Evolutionary conservation across 108 stramenopile genomes (phyloP), one percentile per base, ranked within the genome.

Genomic region (Nitzschia palea): DNA sequence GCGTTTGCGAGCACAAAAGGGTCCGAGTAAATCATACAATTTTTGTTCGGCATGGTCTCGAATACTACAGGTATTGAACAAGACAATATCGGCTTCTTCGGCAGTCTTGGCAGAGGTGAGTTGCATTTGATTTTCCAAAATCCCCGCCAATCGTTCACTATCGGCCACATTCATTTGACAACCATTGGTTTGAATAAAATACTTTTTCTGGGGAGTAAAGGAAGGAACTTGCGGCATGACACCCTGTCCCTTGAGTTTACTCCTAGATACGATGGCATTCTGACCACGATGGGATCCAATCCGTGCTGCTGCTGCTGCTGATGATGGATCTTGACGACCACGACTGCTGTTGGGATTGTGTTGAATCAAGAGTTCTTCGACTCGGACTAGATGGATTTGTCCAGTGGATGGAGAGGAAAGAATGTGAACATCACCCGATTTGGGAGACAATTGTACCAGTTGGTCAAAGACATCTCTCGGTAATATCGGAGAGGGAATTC

Each of bases 11-110:
- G 80, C 83, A 2, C 88, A 68, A 35, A 80, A 83, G 0, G 87
- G 87, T 22, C 87, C 91, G n/a, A 92, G 65, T 30, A 88, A 87
- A 55, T 69, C 69, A 47, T 73, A 79, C 0, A 98, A 86, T 72
- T 97, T 97, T 69, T 96, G 92, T 76, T 98, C 96, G 15, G 98
- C 98, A 70, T 96, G 96, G 68, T 98, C 98, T 36, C 98, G 86
- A 76, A 98, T 98, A 34, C 83, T 62, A 65, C 98, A 98, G 14
- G 98, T 98, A 69, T 98, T 98, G 47, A 98, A 78, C 18, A 97
- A 80, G 25, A 98, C 81, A 3, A 98, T 82, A 80, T 97, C 96
- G 0, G 88, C 82, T 28, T 83, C 64, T 35, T 64, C 62, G n/a
- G 48, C 60, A 20, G 61, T 74, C 23, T 23, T 50, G 29, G 52